Evolutionary conservation across 805 yeast species (phyloP).

Genomic region (Saturnispora quitensis): DNA sequence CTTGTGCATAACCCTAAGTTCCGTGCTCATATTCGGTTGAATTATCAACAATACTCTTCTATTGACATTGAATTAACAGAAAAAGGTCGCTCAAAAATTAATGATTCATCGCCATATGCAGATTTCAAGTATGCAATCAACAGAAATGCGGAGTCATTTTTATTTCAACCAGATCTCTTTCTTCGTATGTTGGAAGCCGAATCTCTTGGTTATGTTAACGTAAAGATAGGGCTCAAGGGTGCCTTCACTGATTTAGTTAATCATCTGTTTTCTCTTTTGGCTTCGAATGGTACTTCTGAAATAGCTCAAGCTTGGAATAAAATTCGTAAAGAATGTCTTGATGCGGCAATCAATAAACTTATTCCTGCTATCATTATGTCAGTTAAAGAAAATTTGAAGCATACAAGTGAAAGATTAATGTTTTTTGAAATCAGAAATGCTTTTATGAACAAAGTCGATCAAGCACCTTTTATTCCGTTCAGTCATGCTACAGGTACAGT

Average conservation of each 20-base stretch:
- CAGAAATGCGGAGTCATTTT: conserved; percentile 67
- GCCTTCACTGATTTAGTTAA: conserved; percentile 35
- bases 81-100: conserved; percentile 71
- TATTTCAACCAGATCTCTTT: conserved; percentile 67
- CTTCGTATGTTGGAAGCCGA: conserved; percentile 92
- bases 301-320: conserved; percentile 74
- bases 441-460: conserved; percentile 69
- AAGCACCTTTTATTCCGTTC: conserved; percentile 85
- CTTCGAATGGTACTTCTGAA: conserved; percentile 73
- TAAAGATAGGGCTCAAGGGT: conserved; percentile 49
- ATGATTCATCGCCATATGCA: conserved; percentile 69
- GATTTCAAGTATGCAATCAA: conserved; percentile 88
- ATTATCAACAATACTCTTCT: conserved; percentile 53
- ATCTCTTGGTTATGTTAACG: conserved; percentile 56
- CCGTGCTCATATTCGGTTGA: conserved; percentile 58
- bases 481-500: conserved; percentile 71
- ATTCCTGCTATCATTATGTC: conserved; percentile 60
- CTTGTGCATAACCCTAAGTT: conserved; percentile 72
- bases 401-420: conserved; percentile 64
- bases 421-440: conserved; percentile 60
- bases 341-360: conserved; percentile 56
- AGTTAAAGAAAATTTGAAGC: conserved; percentile 73
- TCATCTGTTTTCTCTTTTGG: conserved; percentile 45
- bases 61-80: conserved; percentile 75
- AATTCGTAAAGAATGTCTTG: conserved; percentile 59